Evolutionary conservation across 441 rosid genomes (phyloP).

Genomic region (Erysimum pusillum): DNA sequence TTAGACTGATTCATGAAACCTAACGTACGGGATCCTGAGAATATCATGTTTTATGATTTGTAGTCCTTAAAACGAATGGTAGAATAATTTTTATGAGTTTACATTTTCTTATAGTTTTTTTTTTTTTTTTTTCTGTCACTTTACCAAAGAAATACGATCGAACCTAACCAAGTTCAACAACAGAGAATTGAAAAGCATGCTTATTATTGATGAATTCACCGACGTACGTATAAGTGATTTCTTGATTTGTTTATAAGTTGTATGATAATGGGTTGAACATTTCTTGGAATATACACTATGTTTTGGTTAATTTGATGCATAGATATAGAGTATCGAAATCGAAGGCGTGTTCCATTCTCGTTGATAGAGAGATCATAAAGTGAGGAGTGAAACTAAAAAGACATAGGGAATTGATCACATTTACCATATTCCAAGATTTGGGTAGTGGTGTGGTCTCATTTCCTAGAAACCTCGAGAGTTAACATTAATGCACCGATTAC

Average conservation of each 20-base stretch:
- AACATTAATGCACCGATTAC: conserved; percentile 44
- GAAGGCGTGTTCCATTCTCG: conserved; percentile 47
- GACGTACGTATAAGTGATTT: too few relatives aligned
- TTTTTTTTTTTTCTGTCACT: too few relatives aligned
- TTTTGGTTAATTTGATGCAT: conserved; percentile 37
- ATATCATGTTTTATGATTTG: background rate
- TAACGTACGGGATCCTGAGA: background rate
- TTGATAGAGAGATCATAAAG: conserved; percentile 30
- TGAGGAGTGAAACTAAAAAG: conserved; percentile 40
- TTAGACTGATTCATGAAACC: background rate
- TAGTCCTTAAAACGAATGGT: background rate
- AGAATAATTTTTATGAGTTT: too few relatives aligned
- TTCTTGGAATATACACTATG: conserved; percentile 26
- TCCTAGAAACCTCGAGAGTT: conserved; percentile 47
- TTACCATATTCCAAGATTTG: conserved; percentile 44
- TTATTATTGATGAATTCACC: too few relatives aligned
- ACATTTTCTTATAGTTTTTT: too few relatives aligned
- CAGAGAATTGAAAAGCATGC: too few relatives aligned
- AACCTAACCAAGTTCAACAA: too few relatives aligned
- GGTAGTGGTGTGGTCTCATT: conserved; percentile 43
- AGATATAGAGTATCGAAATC: conserved; percentile 37
- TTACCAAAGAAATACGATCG: too few relatives aligned
- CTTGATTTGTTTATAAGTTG: too few relatives aligned
- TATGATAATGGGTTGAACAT: too few relatives aligned
- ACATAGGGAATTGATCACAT: conserved; percentile 44